phyloP scores from a whole-genome alignment of 225 moss, liverwort and hornwort genomes.

The Polytrichum commune region DNA sequence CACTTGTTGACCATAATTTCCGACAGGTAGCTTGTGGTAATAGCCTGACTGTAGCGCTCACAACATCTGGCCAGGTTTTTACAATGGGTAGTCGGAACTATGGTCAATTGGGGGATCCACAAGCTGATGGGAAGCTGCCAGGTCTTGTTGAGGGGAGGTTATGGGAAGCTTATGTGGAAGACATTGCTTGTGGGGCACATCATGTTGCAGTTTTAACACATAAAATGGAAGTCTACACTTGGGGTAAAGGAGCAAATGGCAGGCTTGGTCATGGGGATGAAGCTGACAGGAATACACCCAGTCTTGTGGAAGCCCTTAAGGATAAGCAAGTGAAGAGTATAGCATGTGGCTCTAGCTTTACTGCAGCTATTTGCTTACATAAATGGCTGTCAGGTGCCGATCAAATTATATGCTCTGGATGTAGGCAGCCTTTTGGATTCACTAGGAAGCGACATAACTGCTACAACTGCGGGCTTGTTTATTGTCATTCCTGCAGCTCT shows the following conservation, averaged over 20 bases:
- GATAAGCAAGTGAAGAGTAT: constrained; percentile 67
- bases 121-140: constrained; percentile 60
- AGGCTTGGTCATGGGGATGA: constrained; percentile 67
- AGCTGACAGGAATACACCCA: constrained; percentile 44
- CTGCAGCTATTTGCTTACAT: constrained; percentile 66
- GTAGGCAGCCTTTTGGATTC: constrained; percentile 60
- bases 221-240: constrained; percentile 68
- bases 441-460: constrained; percentile 70
- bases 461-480: constrained; percentile 65
- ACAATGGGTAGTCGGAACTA: constrained; percentile 65
- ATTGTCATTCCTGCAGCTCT: constrained; percentile 62
- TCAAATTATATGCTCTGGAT: constrained; percentile 62
- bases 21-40: constrained; percentile 66
- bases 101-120: constrained; percentile 62
- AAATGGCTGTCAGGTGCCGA: constrained; percentile 69
- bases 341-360: constrained; percentile 62
- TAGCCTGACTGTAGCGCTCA: constrained; percentile 62
- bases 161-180: constrained; percentile 60
- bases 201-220: constrained; percentile 71
- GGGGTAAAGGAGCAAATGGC: constrained; percentile 69
- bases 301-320: constrained; percentile 58
- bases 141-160: constrained; percentile 62
- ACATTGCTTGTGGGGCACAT: constrained; percentile 59
- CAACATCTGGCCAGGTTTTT: constrained; percentile 60
- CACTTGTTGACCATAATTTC: constrained; percentile 63